These are phyloP conservation scores for Galerina sulciceps DNA, from an alignment of 768 basidiomycete genomes.

Conservation along the genomic window DNA sequence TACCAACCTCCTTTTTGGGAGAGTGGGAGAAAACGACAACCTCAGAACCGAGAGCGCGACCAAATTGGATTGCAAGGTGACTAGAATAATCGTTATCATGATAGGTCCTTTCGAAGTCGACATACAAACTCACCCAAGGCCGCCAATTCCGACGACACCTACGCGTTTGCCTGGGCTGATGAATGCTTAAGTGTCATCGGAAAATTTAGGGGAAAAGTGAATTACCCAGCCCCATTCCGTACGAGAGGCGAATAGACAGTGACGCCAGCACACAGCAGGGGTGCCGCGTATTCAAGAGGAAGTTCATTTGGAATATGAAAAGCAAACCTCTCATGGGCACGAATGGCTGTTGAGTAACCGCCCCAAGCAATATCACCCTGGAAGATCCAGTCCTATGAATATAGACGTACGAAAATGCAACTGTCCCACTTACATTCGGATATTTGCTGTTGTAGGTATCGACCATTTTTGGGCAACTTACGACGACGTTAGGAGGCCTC, in stretches of 20 bases:
- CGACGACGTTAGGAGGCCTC: neutral
- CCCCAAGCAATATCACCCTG: constrained; percentile 33
- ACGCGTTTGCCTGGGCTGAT: constrained; percentile 64
- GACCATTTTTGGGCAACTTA: constrained; percentile 42
- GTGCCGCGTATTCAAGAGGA: constrained; percentile 55
- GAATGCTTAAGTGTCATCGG: neutral
- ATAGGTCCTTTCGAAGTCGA: neutral
- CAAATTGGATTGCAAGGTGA: constrained; percentile 38
- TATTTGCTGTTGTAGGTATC: constrained; percentile 48
- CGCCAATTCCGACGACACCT: constrained; percentile 70
- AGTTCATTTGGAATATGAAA: constrained; percentile 61
- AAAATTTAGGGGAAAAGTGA: neutral
- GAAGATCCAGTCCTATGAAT: neutral
- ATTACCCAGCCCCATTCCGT: constrained; percentile 47
- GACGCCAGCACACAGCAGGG: constrained; percentile 69
- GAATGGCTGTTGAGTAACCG: constrained; percentile 54
- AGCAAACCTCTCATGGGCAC: constrained; percentile 56
- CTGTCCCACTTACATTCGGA: neutral
- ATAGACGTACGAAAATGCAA: neutral
- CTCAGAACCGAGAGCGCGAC: constrained; percentile 52
- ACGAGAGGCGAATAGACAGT: constrained; percentile 66
- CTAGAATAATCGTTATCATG: constrained; percentile 12
- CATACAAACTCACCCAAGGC: constrained; percentile 42
- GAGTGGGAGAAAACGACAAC: constrained; percentile 64
- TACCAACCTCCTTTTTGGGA: constrained; percentile 42